These are phyloP conservation scores for Typha latifolia DNA, from an alignment of 176 grass and related monocot genomes.

Conservation along the genomic window DNA sequence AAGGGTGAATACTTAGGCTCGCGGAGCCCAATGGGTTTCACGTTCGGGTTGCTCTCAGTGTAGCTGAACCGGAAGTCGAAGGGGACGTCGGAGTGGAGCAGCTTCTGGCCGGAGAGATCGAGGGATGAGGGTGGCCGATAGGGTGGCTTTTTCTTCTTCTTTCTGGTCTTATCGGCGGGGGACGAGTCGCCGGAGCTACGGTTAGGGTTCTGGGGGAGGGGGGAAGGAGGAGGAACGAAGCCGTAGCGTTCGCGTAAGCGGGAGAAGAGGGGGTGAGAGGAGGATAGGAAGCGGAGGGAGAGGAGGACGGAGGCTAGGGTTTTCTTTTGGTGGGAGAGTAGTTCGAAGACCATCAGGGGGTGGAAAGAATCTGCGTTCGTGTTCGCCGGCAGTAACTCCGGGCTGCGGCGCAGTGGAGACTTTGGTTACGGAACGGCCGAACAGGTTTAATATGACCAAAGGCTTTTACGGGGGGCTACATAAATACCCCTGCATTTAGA, in stretches of 20 bases:
- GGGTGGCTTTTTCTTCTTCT: conserved; percentile 47
- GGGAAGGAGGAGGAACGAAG: conserved; percentile 54
- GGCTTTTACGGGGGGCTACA: too few relatives aligned
- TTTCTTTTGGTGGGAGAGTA: conserved; percentile 17
- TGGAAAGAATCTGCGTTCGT: background rate
- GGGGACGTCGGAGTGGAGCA: conserved; percentile 50
- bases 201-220: conserved; percentile 14
- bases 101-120: conserved; percentile 27
- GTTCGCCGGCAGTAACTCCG: background rate
- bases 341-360: conserved; percentile 13
- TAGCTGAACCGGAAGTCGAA: conserved; percentile 98
- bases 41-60: conserved; percentile 50
- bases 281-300: conserved; percentile 23
- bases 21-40: conserved; percentile 66
- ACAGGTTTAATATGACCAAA: background rate
- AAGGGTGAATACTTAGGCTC: conserved; percentile 91
- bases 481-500: too few relatives aligned
- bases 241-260: conserved; percentile 54
- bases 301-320: conserved; percentile 23
- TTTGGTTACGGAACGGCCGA: background rate
- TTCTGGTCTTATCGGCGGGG: conserved; percentile 3
- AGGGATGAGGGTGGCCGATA: conserved; percentile 46
- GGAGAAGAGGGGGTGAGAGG: conserved; percentile 19
- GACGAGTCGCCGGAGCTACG: background rate
- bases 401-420: background rate